Percentiles rank a stretch among this genome's conserved stretches.
Evolutionary conservation across 1,284 basidiomycete species (phyloP).

Genomic region (Cryptococcus neoformans): DNA sequence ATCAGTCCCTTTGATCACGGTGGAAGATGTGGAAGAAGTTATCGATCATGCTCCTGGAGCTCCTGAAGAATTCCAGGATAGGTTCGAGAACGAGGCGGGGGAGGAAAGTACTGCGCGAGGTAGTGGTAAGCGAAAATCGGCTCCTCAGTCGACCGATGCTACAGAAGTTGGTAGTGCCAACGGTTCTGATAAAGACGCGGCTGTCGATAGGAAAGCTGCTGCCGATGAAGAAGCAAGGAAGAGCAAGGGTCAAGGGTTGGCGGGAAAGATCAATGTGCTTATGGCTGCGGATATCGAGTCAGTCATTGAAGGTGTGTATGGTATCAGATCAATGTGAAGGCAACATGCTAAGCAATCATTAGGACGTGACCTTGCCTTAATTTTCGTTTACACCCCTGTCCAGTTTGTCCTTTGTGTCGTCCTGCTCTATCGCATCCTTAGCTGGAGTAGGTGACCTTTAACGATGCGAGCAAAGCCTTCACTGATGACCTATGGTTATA

Average conservation of each 20-base stretch:
- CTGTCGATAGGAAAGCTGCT: conserved; percentile 9
- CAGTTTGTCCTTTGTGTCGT: conserved; percentile 39
- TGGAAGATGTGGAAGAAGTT: conserved; percentile 26
- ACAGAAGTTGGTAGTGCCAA: conserved; percentile 25
- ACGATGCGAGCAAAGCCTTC: conserved; percentile 4
- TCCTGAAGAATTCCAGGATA: conserved; percentile 6
- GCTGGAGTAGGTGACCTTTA: conserved; percentile 35
- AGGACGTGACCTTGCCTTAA: conserved; percentile 44
- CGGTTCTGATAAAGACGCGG: conserved; percentile 21
- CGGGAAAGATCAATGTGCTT: conserved; percentile 61
- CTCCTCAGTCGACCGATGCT: conserved; percentile 3
- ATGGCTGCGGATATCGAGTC: conserved; percentile 48
- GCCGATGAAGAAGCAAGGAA: conserved; percentile 20
- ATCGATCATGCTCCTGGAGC: conserved; percentile 15
- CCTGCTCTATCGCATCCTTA: conserved; percentile 44
- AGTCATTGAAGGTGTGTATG: conserved; percentile 39
- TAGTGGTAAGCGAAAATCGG: neutral
- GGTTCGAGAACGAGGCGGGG: neutral
- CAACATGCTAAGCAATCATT: conserved; percentile 7
- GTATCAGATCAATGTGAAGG: neutral
- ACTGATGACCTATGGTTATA: neutral
- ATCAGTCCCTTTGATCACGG: conserved; percentile 14
- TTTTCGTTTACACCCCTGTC: conserved; percentile 42
- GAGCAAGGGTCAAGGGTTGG: conserved; percentile 49
- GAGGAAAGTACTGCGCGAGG: neutral